Evolutionary conservation across 768 basidiomycete genomes (phyloP).

Genomic region (Agrocybe chaxingu): DNA sequence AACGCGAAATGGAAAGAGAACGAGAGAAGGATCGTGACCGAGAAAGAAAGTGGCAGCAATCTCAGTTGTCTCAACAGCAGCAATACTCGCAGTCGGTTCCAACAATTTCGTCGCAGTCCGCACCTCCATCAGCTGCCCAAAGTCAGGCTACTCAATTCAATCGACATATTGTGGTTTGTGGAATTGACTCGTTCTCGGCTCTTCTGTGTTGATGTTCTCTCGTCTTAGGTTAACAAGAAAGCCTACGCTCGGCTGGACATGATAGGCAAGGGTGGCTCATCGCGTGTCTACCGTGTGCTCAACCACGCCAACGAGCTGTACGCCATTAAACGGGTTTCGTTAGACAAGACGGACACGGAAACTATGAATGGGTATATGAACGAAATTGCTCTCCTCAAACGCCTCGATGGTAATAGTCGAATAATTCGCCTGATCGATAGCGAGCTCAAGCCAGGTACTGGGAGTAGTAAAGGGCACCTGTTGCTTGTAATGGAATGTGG

Average conservation of each 20-base stretch:
- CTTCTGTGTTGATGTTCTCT: neutral
- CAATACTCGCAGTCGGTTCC: constrained; percentile 28
- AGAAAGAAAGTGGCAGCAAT: constrained; percentile 27
- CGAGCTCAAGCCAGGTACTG: constrained; percentile 73
- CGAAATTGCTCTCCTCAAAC: constrained; percentile 89
- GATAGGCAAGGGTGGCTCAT: constrained; percentile 92
- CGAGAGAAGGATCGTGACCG: constrained; percentile 23
- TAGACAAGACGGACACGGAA: constrained; percentile 87
- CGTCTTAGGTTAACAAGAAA: constrained; percentile 70
- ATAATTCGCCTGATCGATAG: constrained; percentile 92
- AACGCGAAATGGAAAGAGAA: constrained; percentile 20
- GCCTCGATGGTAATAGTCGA: constrained; percentile 89
- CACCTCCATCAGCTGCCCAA: constrained; percentile 20
- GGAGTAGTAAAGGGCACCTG: constrained; percentile 70
- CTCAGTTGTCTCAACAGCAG: constrained; percentile 22
- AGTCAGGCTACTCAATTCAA: constrained; percentile 28
- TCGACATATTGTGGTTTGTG: constrained; percentile 40
- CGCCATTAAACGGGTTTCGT: constrained; percentile 88
- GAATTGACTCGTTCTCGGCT: neutral
- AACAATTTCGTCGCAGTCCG: constrained; percentile 30
- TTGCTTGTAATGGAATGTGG: constrained; percentile 96
- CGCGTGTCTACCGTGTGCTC: constrained; percentile 92
- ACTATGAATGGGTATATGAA: constrained; percentile 93
- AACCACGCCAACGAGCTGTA: constrained; percentile 72
- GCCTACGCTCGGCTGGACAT: constrained; percentile 81